Conservation (phyloP, 1,284 basidiomycete genomes). For the Apiotrichum siamense region DNA sequence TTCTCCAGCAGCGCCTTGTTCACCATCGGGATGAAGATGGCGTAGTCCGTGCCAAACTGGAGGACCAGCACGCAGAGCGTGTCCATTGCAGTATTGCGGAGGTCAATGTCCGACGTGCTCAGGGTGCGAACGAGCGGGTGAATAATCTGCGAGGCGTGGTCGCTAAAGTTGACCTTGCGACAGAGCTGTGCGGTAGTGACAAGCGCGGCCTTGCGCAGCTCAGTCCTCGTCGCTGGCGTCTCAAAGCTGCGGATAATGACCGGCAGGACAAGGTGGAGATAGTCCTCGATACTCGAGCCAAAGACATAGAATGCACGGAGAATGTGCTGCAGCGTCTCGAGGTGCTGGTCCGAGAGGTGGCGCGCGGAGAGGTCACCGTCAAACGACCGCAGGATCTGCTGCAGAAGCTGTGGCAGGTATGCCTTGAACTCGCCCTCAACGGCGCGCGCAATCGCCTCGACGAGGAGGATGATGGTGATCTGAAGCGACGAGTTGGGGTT, state of each 20-base stretch:
- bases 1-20: constrained; percentile 81
- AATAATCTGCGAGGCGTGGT: constrained; percentile 94
- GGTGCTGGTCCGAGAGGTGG: constrained; percentile 62
- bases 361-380: constrained; percentile 63
- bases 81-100: constrained; percentile 84
- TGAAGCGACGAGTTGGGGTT: constrained; percentile 72
- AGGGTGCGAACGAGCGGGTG: constrained; percentile 90
- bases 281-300: constrained; percentile 95
- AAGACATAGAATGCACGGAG: constrained; percentile 83
- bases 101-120: constrained; percentile 66
- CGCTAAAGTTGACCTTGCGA: constrained; percentile 94
- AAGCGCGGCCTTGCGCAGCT: constrained; percentile 80
- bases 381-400: constrained; percentile 80
- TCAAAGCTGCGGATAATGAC: constrained; percentile 92
- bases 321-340: constrained; percentile 78
- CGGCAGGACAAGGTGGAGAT: constrained; percentile 92
- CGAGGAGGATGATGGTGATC: constrained; percentile 84
- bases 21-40: constrained; percentile 94
- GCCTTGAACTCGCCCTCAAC: constrained; percentile 98
- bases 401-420: constrained; percentile 87
- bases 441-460: constrained; percentile 91
- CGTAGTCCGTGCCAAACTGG: constrained; percentile 93
- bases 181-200: constrained; percentile 88
- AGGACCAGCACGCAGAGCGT: constrained; percentile 85
- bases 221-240: constrained; percentile 65